A percentile compares a stretch with the other conserved stretches of the same genome.
These are phyloP conservation scores for Nadsonia starkeyi-henricii DNA, from an alignment of 1,139 yeast species.

Conservation along the genomic window DNA sequence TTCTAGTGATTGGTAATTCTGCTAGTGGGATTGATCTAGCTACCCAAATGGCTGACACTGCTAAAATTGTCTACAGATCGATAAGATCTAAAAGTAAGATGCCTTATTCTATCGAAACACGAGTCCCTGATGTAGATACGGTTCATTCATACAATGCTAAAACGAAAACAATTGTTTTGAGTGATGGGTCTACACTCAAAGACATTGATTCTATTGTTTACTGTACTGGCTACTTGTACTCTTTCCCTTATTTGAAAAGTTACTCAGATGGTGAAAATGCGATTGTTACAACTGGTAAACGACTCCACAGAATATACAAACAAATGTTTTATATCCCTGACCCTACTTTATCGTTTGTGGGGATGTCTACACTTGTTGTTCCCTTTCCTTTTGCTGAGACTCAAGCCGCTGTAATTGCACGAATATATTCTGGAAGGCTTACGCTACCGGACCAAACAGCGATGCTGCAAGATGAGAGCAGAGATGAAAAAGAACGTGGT, in stretches of 20 bases:
- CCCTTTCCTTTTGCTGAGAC: constrained; percentile 49
- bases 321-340: constrained; percentile 40
- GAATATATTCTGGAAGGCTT: constrained; percentile 38
- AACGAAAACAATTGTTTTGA: background rate
- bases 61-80: background rate
- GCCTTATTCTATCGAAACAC: constrained; percentile 1
- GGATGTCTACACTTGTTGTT: constrained; percentile 37
- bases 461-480: constrained; percentile 11
- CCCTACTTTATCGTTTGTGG: constrained; percentile 42
- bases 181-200: constrained; percentile 12
- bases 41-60: constrained; percentile 17
- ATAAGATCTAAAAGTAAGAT: background rate
- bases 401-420: constrained; percentile 42
- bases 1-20: constrained; percentile 10
- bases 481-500: constrained; percentile 3
- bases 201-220: constrained; percentile 39
- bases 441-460: constrained; percentile 26
- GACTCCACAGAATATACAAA: constrained; percentile 37
- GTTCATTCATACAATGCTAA: background rate
- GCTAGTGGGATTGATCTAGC: constrained; percentile 9
- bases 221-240: constrained; percentile 50
- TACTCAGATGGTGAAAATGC: constrained; percentile 6
- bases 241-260: constrained; percentile 31
- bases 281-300: constrained; percentile 23
- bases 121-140: background rate